phyloP scores from a whole-genome alignment of 2,329 filamentous ascomycete genomes.

The Raffaelea albimanens region DNA sequence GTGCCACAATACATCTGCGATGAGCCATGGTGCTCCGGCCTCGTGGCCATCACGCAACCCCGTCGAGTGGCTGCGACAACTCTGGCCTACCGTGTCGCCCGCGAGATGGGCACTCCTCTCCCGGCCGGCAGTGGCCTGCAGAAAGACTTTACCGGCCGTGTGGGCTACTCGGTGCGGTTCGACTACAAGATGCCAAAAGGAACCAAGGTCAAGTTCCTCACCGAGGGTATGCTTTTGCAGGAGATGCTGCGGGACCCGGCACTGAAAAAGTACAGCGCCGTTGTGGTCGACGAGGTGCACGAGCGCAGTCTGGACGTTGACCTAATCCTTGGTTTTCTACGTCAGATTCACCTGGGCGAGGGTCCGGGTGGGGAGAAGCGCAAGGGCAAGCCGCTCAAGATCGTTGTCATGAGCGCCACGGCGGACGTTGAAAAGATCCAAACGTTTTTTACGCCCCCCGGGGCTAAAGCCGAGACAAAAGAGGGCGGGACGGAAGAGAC shows the following conservation, averaged over 20 bases:
- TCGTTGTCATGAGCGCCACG: conserved; percentile 95
- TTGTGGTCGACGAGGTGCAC: conserved; percentile 94
- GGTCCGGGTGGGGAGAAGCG: conserved; percentile 36
- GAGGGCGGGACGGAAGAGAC: neutral
- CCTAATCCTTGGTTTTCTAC: conserved; percentile 78
- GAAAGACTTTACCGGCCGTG: conserved; percentile 33
- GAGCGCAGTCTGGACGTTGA: conserved; percentile 94
- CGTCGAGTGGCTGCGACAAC: conserved; percentile 89
- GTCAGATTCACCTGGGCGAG: conserved; percentile 44
- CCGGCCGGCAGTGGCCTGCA: conserved; percentile 15
- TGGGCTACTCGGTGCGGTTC: conserved; percentile 93
- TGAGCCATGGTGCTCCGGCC: conserved; percentile 79
- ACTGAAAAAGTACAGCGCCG: conserved; percentile 75
- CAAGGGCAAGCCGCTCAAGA: conserved; percentile 68
- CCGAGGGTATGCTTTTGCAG: conserved; percentile 91
- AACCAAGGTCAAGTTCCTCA: conserved; percentile 87
- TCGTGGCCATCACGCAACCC: conserved; percentile 90
- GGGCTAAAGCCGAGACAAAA: neutral
- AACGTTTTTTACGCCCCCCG: conserved; percentile 53
- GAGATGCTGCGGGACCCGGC: conserved; percentile 82
- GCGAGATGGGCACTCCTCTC: conserved; percentile 57
- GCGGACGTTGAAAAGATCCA: conserved; percentile 74
- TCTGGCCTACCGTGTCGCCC: conserved; percentile 76
- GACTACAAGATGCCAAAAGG: conserved; percentile 75
- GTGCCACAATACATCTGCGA: conserved; percentile 79